These are phyloP conservation scores for Capronia epimyces DNA, from an alignment of 2,329 filamentous ascomycete species.

Conservation along the genomic window DNA sequence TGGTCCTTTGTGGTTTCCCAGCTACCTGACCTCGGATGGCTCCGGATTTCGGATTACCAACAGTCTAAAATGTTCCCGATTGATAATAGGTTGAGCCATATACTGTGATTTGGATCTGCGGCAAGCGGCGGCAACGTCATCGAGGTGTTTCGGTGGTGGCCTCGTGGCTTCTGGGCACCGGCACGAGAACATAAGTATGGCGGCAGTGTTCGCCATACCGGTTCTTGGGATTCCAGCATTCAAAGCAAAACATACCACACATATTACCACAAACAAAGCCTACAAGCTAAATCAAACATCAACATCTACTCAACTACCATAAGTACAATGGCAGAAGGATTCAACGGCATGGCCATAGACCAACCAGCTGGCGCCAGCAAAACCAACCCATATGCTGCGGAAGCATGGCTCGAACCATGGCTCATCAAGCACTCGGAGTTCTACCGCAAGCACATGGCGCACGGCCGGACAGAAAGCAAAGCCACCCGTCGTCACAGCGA, in stretches of 20 bases:
- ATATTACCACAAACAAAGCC: neutral
- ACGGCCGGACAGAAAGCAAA: constrained; percentile 20
- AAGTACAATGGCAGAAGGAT: constrained; percentile 22
- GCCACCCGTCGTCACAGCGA: constrained; percentile 22
- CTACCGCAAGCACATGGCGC: constrained; percentile 25
- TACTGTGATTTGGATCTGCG: constrained; percentile 1
- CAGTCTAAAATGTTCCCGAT: neutral
- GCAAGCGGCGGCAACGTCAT: constrained; percentile 12
- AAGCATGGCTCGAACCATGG: constrained; percentile 26
- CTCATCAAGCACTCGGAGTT: constrained; percentile 26
- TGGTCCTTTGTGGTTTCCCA: neutral
- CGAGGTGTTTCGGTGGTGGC: constrained; percentile 1
- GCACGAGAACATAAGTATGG: constrained; percentile 18
- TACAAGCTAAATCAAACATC: neutral
- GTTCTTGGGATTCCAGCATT: neutral
- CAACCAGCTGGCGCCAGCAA: constrained; percentile 19
- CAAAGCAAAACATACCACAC: constrained; percentile 1
- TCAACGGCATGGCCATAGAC: constrained; percentile 23
- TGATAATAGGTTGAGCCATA: constrained; percentile 3
- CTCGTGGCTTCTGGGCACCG: neutral
- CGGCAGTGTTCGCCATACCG: neutral
- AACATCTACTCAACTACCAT: neutral
- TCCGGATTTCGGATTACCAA: neutral
- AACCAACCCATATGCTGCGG: constrained; percentile 21
- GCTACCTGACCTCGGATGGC: constrained; percentile 12